These are phyloP conservation scores for Jacaranda mimosifolia DNA, from an alignment of 257 asterid genomes.

Conservation along the genomic window DNA sequence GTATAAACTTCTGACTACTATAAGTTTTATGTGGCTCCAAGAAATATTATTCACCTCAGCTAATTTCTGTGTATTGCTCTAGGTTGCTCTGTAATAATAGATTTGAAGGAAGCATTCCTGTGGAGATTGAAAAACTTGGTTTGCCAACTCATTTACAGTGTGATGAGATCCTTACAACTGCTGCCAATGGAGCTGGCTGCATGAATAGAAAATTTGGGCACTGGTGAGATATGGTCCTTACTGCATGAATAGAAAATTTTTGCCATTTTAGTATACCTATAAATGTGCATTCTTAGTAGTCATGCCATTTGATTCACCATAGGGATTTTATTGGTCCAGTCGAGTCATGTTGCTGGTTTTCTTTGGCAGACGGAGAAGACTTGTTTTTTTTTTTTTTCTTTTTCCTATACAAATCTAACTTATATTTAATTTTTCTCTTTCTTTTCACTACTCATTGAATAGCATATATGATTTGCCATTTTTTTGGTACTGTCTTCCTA, in stretches of 20 bases:
- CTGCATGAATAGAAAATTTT: slow-evolving; percentile 72
- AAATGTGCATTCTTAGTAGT: slow-evolving; percentile 7
- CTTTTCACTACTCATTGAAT: not conserved
- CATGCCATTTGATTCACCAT: not conserved
- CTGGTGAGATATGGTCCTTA: slow-evolving; percentile 61
- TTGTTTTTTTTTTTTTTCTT: not conserved
- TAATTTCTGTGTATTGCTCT: slow-evolving; percentile 33
- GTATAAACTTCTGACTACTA: slow-evolving; percentile 39
- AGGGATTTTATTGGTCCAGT: not conserved
- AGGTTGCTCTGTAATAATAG: slow-evolving; percentile 81
- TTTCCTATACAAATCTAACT: not conserved
- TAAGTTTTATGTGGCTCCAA: not conserved
- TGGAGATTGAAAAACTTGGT: slow-evolving; percentile 60
- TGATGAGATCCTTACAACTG: slow-evolving; percentile 56
- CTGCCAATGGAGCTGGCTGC: slow-evolving; percentile 54
- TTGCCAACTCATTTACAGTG: slow-evolving; percentile 56
- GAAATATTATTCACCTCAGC: slow-evolving; percentile 21
- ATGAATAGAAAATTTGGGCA: slow-evolving; percentile 77
- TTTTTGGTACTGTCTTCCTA: slow-evolving; percentile 7
- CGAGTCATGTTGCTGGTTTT: not conserved
- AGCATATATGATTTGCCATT: slow-evolving; percentile 7
- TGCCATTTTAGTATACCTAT: not conserved
- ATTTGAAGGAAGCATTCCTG: slow-evolving; percentile 71
- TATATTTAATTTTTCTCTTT: not conserved
- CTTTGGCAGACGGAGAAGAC: not conserved